phyloP scores from a whole-genome alignment of 2,329 filamentous ascomycete species.

The Stagonosporopsis rhizophila region DNA sequence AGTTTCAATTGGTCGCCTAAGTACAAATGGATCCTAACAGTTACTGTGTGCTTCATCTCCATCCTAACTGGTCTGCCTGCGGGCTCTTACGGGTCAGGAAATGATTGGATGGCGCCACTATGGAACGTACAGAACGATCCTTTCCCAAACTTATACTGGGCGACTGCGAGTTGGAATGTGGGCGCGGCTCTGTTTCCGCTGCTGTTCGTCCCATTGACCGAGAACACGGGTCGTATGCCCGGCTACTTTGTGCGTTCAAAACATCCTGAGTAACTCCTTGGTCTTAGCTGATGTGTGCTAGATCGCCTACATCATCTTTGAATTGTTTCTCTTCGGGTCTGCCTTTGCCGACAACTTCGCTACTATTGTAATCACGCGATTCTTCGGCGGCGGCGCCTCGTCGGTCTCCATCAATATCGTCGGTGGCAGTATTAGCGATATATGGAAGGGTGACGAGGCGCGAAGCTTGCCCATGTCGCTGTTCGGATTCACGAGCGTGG shows the following conservation, averaged over 20 bases:
- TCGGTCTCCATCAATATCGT: conserved; percentile 53
- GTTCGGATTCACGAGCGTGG: conserved; percentile 54
- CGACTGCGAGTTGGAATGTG: conserved; percentile 50
- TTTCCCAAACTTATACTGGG: conserved; percentile 51
- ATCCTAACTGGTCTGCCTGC: conserved; percentile 53
- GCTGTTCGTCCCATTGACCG: conserved; percentile 51
- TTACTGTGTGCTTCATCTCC: conserved; percentile 54
- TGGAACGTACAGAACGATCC: conserved; percentile 47
- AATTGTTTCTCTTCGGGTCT: conserved; percentile 51
- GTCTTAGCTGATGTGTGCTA: conserved; percentile 9
- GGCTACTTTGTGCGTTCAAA: conserved; percentile 48
- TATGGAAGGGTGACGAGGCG: conserved; percentile 50
- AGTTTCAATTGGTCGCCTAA: conserved; percentile 52
- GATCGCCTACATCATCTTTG: conserved; percentile 51
- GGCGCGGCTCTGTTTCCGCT: conserved; percentile 52
- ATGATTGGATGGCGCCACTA: conserved; percentile 42
- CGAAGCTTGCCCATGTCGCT: conserved; percentile 55
- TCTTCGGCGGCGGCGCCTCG: conserved; percentile 54
- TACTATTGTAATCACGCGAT: conserved; percentile 53
- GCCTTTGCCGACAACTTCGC: conserved; percentile 56
- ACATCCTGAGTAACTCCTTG: background rate
- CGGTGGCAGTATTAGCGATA: conserved; percentile 41
- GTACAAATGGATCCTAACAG: conserved; percentile 52
- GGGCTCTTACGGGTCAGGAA: conserved; percentile 50
- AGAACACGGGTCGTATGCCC: conserved; percentile 54